Conservation (phyloP, 805 yeast species). For the Yamadazyma olivae region DNA sequence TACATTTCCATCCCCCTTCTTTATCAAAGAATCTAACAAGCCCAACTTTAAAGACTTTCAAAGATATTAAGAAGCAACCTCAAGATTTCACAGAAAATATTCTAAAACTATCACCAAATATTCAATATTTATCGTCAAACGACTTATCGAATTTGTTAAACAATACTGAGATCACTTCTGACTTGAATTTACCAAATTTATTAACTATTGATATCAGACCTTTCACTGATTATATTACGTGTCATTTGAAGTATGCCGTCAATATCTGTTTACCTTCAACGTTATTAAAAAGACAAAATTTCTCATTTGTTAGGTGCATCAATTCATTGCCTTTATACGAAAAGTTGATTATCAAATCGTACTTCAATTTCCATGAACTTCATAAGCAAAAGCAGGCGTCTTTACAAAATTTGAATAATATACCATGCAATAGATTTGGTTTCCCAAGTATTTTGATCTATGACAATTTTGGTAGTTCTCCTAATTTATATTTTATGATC, state of each 20-base stretch:
- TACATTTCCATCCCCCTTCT: conserved; percentile 4
- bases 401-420: conserved; percentile 3
- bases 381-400: neutral
- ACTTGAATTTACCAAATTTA: conserved; percentile 13
- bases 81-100: conserved; percentile 7
- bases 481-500: conserved; percentile 45
- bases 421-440: conserved; percentile 22
- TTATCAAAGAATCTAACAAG: conserved; percentile 7
- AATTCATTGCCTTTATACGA: conserved; percentile 58
- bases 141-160: conserved; percentile 4
- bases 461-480: conserved; percentile 41
- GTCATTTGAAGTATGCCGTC: conserved; percentile 58
- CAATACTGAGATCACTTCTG: conserved; percentile 3
- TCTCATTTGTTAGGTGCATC: conserved; percentile 60
- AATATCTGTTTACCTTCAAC: conserved; percentile 91
- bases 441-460: conserved; percentile 43
- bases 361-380: conserved; percentile 7
- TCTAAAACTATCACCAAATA: conserved; percentile 2
- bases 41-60: conserved; percentile 10
- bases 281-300: conserved; percentile 69
- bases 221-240: conserved; percentile 63
- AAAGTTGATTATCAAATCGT: conserved; percentile 32
- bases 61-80: conserved; percentile 2
- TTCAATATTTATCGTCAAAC: conserved; percentile 1
- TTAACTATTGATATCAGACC: conserved; percentile 79